phyloP scores from a whole-genome alignment of 1,284 basidiomycete species.

The Pisolithus thermaeus region DNA sequence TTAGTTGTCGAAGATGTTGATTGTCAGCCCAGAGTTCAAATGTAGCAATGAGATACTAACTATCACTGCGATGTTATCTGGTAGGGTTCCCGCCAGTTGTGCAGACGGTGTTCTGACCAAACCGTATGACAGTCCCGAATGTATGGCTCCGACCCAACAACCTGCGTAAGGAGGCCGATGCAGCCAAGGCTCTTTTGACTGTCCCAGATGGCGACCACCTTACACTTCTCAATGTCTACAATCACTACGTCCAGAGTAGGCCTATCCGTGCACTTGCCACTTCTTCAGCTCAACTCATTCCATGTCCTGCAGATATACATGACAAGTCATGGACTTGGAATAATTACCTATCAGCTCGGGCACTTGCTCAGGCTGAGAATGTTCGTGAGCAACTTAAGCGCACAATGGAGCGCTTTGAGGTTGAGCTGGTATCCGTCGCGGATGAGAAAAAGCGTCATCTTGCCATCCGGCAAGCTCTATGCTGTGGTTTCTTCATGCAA shows the following conservation, averaged over 20 bases:
- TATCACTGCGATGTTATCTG: constrained; percentile 94
- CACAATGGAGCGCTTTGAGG: constrained; percentile 89
- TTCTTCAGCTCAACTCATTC: background rate
- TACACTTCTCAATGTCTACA: constrained; percentile 94
- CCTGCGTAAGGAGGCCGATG: constrained; percentile 85
- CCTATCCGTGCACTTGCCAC: constrained; percentile 3
- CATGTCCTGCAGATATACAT: constrained; percentile 45
- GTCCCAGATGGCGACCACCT: constrained; percentile 96
- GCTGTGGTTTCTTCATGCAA: constrained; percentile 98
- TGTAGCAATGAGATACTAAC: constrained; percentile 96
- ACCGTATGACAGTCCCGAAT: constrained; percentile 66
- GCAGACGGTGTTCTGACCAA: constrained; percentile 3
- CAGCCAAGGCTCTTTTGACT: constrained; percentile 83
- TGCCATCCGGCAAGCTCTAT: constrained; percentile 81
- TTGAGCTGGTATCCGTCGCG: constrained; percentile 76
- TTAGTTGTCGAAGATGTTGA: constrained; percentile 89
- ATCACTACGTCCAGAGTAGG: constrained; percentile 83
- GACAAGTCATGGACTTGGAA: constrained; percentile 92
- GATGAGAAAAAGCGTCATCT: constrained; percentile 78
- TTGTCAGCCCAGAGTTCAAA: constrained; percentile 90
- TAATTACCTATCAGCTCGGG: constrained; percentile 84
- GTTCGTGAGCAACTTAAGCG: constrained; percentile 90
- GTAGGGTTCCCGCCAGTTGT: constrained; percentile 35
- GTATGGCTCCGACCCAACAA: constrained; percentile 91
- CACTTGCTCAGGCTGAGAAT: constrained; percentile 90